Evolutionary conservation across 176 grass and related monocot genomes (phyloP), one percentile per base, ranked within the genome.

Genomic region (Lolium rigidum): DNA sequence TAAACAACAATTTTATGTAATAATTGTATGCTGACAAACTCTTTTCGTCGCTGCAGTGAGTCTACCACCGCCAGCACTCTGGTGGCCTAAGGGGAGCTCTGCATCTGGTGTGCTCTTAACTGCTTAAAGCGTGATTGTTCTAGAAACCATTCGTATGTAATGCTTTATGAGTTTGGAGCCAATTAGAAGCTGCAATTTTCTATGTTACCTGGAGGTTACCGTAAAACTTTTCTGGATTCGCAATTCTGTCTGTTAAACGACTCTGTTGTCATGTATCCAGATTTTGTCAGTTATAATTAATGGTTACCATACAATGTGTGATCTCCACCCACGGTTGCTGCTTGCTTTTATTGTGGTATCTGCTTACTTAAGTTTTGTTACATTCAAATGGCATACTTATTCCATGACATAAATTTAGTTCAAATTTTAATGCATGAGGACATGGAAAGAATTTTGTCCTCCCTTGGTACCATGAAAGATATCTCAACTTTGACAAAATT

Each of bases 51-150:
- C 38, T 85, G 81, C 91, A 95, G 91, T 9, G 91, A 91, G 64
- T 93, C 89, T 4, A 89, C 83, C 65, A 93, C 91, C 0, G 91
- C 91, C 7, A 95, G 91, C 86, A 91, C 91, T 69, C 86, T 95
- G 63, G 94, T 95, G 86, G 91, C 94, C 41, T 93, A 93, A 67
- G 77, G 54, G 54, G 46, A 82, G 65, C 56, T 83, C 47, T 67
- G 35, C 67, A 51, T 73, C 18, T 13, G 79, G 22, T 62, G 51
- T 46, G 70, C 63, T 55, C 72, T 15, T 82, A 26, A 69, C 57
- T 38, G 59, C 26, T 48, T 83, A 13, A 83, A 90, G 80, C 66
- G 73, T 51, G 58, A 11, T 57, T 47, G 17, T 67, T 70, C 48
- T 20, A 21, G 20, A 57, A 69, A 51, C 49, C 38, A 81, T 35